Percentiles rank a stretch among this genome's conserved stretches.
phyloP scores from a whole-genome alignment of 2,329 filamentous ascomycete genomes.

The Pseudogymnoascus sp. region DNA sequence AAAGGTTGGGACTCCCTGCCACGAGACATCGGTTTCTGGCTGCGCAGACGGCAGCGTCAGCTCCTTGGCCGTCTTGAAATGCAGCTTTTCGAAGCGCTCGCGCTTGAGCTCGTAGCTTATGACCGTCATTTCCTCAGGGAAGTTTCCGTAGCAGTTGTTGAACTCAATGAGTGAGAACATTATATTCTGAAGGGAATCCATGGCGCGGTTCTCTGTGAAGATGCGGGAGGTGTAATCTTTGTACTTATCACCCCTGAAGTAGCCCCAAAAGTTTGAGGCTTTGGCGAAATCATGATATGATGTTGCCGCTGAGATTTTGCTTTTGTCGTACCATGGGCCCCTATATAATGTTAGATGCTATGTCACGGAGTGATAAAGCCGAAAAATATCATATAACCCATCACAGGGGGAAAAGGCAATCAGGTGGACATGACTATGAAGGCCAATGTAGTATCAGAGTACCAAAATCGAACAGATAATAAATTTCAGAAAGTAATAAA shows the following conservation, averaged over 20 bases:
- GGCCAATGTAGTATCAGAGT: neutral
- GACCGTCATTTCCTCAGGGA: neutral
- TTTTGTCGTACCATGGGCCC: neutral
- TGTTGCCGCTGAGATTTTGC: neutral
- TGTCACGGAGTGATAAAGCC: neutral
- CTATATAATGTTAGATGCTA: neutral
- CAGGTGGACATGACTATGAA: neutral
- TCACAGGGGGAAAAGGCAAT: neutral
- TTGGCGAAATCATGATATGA: neutral
- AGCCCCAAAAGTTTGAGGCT: neutral
- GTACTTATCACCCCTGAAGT: neutral
- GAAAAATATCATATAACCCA: neutral
- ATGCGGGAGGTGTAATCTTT: neutral
- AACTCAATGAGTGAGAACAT: neutral
- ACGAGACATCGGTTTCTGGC: neutral
- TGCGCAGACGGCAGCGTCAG: constrained; percentile 11
- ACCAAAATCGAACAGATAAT: neutral
- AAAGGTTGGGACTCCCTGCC: neutral
- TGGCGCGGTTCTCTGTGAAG: neutral
- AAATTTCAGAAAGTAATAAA: neutral
- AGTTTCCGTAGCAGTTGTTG: neutral
- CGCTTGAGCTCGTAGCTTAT: constrained; percentile 5
- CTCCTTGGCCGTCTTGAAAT: constrained; percentile 27
- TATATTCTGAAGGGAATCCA: neutral
- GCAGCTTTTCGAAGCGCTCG: constrained; percentile 17